Evolutionary conservation across 1,139 yeast genomes (phyloP).

Genomic region (Candida frijolesensis): DNA sequence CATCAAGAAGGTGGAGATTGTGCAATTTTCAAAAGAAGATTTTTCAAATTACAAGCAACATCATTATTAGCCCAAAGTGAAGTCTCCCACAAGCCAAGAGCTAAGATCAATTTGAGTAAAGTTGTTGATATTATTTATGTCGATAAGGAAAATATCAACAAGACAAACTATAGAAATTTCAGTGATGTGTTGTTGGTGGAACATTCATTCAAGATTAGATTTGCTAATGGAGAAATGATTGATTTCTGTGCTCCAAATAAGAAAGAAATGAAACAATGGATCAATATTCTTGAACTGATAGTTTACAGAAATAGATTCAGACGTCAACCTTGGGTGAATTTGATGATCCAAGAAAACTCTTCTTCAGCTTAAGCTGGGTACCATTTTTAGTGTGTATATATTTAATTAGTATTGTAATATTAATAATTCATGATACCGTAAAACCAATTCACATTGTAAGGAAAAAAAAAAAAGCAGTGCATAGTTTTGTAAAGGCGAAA

Average conservation of each 20-base stretch:
- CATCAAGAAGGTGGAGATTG: slow-evolving; percentile 84
- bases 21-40: slow-evolving; percentile 61
- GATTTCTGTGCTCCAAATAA: slow-evolving; percentile 69
- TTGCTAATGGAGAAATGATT: slow-evolving; percentile 69
- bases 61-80: slow-evolving; percentile 69
- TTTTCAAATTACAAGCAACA: slow-evolving; percentile 60
- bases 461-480: no score
- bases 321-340: slow-evolving; percentile 73
- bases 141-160: slow-evolving; percentile 44
- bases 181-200: slow-evolving; percentile 66
- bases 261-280: slow-evolving; percentile 60
- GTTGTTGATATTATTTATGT: slow-evolving; percentile 56
- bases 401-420: not conserved
- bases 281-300: slow-evolving; percentile 51
- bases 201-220: slow-evolving; percentile 63
- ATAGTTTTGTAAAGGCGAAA: not conserved
- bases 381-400: no score
- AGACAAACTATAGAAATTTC: slow-evolving; percentile 50
- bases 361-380: no score
- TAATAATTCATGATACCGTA: not conserved
- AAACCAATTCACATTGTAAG: no score
- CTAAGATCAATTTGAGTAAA: slow-evolving; percentile 65
- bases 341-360: slow-evolving; percentile 33
- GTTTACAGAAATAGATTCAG: slow-evolving; percentile 55
- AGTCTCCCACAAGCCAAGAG: slow-evolving; percentile 59